Evolutionary conservation across 2,329 filamentous ascomycete genomes (phyloP), one percentile per base, ranked within the genome.

Genomic region (Lasiodiplodia hormozganensis): DNA sequence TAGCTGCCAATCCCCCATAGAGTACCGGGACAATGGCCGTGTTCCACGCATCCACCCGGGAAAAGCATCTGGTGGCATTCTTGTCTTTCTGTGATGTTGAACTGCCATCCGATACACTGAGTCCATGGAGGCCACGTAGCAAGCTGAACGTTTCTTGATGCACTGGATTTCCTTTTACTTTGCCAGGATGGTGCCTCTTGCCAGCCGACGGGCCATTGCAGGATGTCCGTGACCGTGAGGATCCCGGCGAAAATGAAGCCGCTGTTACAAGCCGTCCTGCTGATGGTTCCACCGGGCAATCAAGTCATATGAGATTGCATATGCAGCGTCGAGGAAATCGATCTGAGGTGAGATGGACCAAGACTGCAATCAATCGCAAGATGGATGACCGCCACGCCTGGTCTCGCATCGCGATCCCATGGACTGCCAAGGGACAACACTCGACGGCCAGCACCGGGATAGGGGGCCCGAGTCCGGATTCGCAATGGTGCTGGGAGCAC

Each of bases 81-180:
- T 58, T 14, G 16, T 67, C 53, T 58, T 67, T 53, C 31, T 43
- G 49, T 67, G 65, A 47, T 67, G 54, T 40, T 67, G 65, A 67
- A 52, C 25, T 36, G 52, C 43, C 53, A 60, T 58, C 12, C 21
- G 40, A 34, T 31, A n/a, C 47, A 28, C 43, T 11, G 21, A 52
- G 38, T 60, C 14, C 40, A 58, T 31, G 54, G 43, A 21, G 40
- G n/a, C 21, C 28, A 52, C 38, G 28, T 16, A 23, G 16, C 8
- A 36, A 16, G 28, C 31, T 40, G 2, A 40, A 21, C 12, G 10
- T n/a, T 18, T 14, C 34, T 40, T 43, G 40, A 18, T 23, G n/a
- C 31, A 28, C 23, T 38, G 51, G 60, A 64, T 23, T 52, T 31
- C 47, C 23, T n/a, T 25, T 52, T 36, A 18, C 28, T 12, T 31